These are phyloP conservation scores for Simmondsia chinensis DNA, from an alignment of 148 eudicot genomes.

Conservation along the genomic window DNA sequence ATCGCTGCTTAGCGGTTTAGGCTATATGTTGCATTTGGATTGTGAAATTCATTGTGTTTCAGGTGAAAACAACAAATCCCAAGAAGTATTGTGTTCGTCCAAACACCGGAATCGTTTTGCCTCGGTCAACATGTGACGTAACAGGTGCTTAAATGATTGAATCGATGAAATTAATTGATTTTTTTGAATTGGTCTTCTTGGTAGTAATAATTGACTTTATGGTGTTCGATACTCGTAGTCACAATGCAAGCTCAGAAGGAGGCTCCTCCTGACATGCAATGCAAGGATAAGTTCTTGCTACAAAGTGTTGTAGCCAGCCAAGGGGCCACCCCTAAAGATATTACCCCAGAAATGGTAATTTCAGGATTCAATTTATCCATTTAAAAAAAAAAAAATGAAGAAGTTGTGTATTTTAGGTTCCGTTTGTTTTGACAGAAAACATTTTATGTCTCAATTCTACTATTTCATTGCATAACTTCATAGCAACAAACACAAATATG, in stretches of 20 bases:
- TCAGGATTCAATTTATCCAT: too few species aligned
- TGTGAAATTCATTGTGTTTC: too few species aligned
- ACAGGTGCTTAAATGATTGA: slow-evolving; percentile 30
- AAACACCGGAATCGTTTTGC: slow-evolving; percentile 73
- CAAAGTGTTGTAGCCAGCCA: slow-evolving; percentile 54
- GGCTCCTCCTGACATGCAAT: slow-evolving; percentile 70
- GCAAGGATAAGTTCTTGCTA: slow-evolving; percentile 83
- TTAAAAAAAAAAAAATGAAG: neutral
- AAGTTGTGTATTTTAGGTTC: too few species aligned
- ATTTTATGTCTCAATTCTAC: too few species aligned
- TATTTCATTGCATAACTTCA: too few species aligned
- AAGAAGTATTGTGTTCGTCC: slow-evolving; percentile 86
- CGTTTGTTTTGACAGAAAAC: too few species aligned
- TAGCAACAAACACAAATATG: too few species aligned
- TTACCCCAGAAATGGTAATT: slow-evolving; percentile 72
- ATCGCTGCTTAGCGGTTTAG: too few species aligned
- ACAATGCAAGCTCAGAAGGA: slow-evolving; percentile 93
- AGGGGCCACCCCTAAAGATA: slow-evolving; percentile 52
- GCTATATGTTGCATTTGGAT: too few species aligned
- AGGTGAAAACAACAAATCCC: slow-evolving; percentile 93
- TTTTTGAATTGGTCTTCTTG: too few species aligned
- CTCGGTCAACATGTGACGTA: slow-evolving; percentile 62
- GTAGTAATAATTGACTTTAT: neutral
- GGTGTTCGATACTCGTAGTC: slow-evolving; percentile 22
- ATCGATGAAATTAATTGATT: neutral